Conservation (phyloP, 2,329 filamentous ascomycete species). For the Penicillium vulpinum region DNA sequence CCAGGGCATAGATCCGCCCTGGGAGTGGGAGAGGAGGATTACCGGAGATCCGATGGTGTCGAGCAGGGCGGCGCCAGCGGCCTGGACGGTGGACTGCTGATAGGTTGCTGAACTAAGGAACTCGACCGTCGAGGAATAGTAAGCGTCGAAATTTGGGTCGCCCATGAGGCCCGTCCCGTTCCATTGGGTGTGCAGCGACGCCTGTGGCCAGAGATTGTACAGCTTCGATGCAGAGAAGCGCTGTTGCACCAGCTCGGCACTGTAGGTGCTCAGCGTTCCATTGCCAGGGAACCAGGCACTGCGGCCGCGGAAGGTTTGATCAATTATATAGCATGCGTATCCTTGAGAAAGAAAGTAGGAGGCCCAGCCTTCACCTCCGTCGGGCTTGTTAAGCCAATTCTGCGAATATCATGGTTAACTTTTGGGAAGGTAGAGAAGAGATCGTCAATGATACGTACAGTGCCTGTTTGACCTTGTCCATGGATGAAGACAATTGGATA, state of each 20-base stretch:
- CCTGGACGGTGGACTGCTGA: conserved; percentile 35
- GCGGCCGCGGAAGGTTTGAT: conserved; percentile 42
- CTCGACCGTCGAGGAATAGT: conserved; percentile 41
- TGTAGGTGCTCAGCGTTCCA: conserved; percentile 19
- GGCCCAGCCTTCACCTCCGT: conserved; percentile 50
- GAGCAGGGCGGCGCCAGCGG: conserved; percentile 47
- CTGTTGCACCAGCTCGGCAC: conserved; percentile 28
- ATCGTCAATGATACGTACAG: conserved; percentile 20
- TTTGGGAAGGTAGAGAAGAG: background rate
- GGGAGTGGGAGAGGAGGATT: conserved; percentile 52
- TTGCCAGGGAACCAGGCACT: conserved; percentile 27
- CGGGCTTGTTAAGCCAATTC: conserved; percentile 52
- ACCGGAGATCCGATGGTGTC: conserved; percentile 43
- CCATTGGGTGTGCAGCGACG: conserved; percentile 48
- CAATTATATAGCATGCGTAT: conserved; percentile 49
- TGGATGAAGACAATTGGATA: conserved; percentile 37
- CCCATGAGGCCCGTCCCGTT: conserved; percentile 34
- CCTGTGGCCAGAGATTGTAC: conserved; percentile 45
- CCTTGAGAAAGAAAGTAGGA: conserved; percentile 49
- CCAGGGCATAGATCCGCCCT: conserved; percentile 50
- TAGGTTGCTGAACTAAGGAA: conserved; percentile 13
- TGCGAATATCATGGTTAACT: conserved; percentile 13
- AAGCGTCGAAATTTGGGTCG: conserved; percentile 52
- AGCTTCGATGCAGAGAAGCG: conserved; percentile 37
- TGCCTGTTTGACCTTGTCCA: conserved; percentile 34